Evolutionary conservation across 2,329 filamentous ascomycete genomes (phyloP).

Genomic region (Pseudogymnoascus destructans): DNA sequence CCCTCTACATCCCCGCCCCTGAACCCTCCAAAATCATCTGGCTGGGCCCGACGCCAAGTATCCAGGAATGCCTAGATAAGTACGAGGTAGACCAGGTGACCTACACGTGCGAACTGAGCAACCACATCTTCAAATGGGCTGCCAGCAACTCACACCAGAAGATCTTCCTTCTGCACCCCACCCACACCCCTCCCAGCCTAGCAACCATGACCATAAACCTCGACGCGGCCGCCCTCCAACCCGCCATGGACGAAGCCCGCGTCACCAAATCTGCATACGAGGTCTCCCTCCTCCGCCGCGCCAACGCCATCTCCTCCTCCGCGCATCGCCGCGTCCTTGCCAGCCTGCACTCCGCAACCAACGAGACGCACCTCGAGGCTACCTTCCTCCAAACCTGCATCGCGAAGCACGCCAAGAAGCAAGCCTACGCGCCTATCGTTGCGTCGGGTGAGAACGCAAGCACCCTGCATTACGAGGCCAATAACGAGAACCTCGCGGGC

Average conservation of each 20-base stretch:
- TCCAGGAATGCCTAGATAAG: constrained; percentile 44
- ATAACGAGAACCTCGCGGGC: constrained; percentile 57
- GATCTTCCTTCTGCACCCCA: constrained; percentile 34
- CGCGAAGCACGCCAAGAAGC: constrained; percentile 55
- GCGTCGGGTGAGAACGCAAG: constrained; percentile 72
- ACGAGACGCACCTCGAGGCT: constrained; percentile 75
- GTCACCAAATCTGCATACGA: constrained; percentile 82
- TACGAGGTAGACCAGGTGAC: constrained; percentile 62
- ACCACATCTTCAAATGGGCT: constrained; percentile 32
- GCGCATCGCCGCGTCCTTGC: constrained; percentile 65
- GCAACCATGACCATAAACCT: constrained; percentile 38
- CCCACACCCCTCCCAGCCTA: constrained; percentile 26
- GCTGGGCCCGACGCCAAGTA: constrained; percentile 47
- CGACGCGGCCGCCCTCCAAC: constrained; percentile 42
- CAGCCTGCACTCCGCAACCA: constrained; percentile 47
- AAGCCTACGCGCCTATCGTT: constrained; percentile 83
- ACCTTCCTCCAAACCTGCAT: constrained; percentile 63
- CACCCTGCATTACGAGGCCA: constrained; percentile 75
- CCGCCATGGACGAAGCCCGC: constrained; percentile 66
- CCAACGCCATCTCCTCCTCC: constrained; percentile 64
- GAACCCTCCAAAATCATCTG: constrained; percentile 49
- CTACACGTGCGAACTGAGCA: constrained; percentile 38
- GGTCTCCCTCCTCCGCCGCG: constrained; percentile 64
- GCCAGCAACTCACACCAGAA: constrained; percentile 25
- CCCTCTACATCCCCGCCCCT: constrained; percentile 56